phyloP scores from a whole-genome alignment of 2,329 filamentous ascomycete species.

The Beauveria pseudobassiana region DNA sequence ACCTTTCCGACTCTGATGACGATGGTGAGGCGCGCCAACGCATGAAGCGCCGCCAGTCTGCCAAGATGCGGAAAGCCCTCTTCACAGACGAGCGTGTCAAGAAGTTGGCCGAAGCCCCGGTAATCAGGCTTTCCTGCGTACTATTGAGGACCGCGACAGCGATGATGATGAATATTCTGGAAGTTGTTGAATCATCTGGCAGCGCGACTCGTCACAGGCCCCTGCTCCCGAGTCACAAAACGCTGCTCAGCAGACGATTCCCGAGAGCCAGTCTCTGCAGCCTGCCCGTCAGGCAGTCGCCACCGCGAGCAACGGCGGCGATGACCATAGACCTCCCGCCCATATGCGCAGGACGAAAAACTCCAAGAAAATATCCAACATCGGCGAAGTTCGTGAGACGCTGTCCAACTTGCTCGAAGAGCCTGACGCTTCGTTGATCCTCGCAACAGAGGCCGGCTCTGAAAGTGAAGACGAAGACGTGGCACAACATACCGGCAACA shows the following conservation, averaged over 20 bases:
- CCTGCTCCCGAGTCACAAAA: background rate
- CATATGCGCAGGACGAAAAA: conserved; percentile 54
- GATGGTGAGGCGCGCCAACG: conserved; percentile 69
- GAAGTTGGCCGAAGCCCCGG: conserved; percentile 83
- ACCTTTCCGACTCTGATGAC: conserved; percentile 87
- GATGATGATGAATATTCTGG: conserved; percentile 72
- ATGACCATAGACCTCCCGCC: conserved; percentile 47
- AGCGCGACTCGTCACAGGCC: conserved; percentile 29
- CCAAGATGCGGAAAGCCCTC: conserved; percentile 83
- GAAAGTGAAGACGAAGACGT: conserved; percentile 35
- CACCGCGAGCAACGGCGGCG: conserved; percentile 18
- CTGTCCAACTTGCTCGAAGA: conserved; percentile 78
- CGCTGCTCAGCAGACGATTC: conserved; percentile 27
- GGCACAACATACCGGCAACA: conserved; percentile 29
- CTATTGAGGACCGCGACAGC: conserved; percentile 73
- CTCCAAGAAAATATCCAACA: conserved; percentile 60
- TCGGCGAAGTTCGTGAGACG: conserved; percentile 76
- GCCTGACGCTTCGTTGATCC: conserved; percentile 43
- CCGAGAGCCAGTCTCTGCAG: conserved; percentile 42
- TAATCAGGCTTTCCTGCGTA: conserved; percentile 81
- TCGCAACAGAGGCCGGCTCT: conserved; percentile 29
- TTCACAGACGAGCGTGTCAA: conserved; percentile 83
- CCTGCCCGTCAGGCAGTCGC: conserved; percentile 24
- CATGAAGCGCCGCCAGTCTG: conserved; percentile 80
- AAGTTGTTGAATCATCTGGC: conserved; percentile 32